Base-by-base conservation (phyloP, 495 filamentous ascomycete genomes). In the Endocarpon pusillum region DNA sequence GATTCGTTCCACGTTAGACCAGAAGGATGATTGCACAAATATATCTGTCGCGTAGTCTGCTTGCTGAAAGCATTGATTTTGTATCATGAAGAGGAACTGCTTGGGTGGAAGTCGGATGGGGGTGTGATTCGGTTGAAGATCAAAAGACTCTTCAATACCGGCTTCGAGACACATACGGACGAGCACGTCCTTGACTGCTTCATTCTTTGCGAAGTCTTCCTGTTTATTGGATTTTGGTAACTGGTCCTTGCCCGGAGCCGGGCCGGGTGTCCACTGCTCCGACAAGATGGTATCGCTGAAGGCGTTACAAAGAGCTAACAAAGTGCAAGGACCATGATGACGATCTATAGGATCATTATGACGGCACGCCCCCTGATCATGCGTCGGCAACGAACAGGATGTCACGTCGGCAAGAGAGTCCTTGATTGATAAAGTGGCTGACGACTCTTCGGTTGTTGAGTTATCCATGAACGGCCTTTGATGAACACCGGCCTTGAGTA, bases 71-170 rank as follows among this genome's bases (percentile, higher is more conserved):
- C 11, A 34, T 21, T 34, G 19, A 11, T 11, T 14, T 14, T 14
- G 14, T 14, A 19, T 19, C 3, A 21, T 19, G n/a, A 21, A 8
- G 12, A 21, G 19, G 3, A 21, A 21, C 24, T 34, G 32, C n/a
- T 34, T 34, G 32, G 32, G 32, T 10, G 32, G 32, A 9, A 34
- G 32, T 11, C 24, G 15, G 19, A 19, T 34, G 16, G n/a, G 16
- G 18, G 19, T 10, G 1, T 34, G 32, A 21, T 34, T 21, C 11
- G 16, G 16, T 14, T 19, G 24, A 14, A 21, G 4, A 8, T 19
- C 19, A 14, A 34, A 34, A 14, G 32, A 21, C 24, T 34, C 32
- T n/a, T 14, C 15, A 16, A 5, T 21, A 21, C 32, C 32, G 19
- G 32, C 32, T 2, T 14, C n/a, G 16, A 16, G 24, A 22, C 18